phyloP scores from a whole-genome alignment of 129 eudicot species.

The Flaveria linearis region DNA sequence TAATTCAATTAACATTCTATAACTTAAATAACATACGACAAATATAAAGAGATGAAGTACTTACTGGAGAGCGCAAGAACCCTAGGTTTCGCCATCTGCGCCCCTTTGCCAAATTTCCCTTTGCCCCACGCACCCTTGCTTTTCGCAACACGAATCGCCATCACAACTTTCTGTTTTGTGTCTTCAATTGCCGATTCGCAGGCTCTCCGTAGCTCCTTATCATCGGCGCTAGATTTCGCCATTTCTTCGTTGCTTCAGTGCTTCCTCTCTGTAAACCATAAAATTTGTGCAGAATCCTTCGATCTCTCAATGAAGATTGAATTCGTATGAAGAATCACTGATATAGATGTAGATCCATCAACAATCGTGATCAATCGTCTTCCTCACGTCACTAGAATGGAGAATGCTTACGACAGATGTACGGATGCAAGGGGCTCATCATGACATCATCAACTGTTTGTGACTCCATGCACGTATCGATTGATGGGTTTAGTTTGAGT shows the following conservation, averaged over 20 bases:
- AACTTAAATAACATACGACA: not conserved
- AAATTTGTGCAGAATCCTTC: constrained; percentile 17
- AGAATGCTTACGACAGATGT: constrained; percentile 31
- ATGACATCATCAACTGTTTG: constrained; percentile 23
- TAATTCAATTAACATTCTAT: not conserved
- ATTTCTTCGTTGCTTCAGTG: constrained; percentile 25
- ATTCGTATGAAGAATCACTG: not conserved
- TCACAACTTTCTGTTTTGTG: constrained; percentile 63
- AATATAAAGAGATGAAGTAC: constrained; percentile 1
- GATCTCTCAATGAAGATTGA: constrained; percentile 1
- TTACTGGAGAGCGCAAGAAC: constrained; percentile 78
- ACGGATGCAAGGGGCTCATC: constrained; percentile 30
- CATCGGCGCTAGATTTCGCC: constrained; percentile 93
- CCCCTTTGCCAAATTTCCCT: constrained; percentile 59
- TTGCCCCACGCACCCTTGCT: constrained; percentile 85
- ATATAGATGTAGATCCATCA: constrained; percentile 22
- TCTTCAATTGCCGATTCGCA: constrained; percentile 79
- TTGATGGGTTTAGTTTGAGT: not conserved
- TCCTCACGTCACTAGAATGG: constrained; percentile 3
- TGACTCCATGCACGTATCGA: constrained; percentile 11
- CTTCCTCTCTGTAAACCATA: constrained; percentile 12
- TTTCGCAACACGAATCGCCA: constrained; percentile 85
- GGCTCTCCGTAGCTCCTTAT: constrained; percentile 74
- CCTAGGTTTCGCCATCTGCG: constrained; percentile 83
- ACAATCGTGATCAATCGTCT: constrained; percentile 5